These are phyloP conservation scores for Schizochytrium sp. DNA, from an alignment of 108 stramenopile genomes.

Conservation along the genomic window DNA sequence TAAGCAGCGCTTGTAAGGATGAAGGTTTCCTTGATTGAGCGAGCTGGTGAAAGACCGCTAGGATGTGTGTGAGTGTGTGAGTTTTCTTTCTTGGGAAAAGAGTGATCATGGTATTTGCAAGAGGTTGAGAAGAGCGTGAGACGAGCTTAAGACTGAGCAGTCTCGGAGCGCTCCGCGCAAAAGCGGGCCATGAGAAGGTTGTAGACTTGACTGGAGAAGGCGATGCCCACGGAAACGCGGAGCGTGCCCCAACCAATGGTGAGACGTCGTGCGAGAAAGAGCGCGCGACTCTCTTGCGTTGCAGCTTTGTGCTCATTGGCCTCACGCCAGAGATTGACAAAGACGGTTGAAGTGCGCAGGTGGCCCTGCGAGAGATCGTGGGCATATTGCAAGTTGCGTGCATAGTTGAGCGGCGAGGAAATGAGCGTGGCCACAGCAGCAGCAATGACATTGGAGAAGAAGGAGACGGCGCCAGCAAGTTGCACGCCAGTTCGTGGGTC, in stretches of 20 bases:
- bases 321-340: not conserved
- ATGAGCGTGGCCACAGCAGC: not conserved
- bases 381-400: not conserved
- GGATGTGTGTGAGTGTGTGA: no score
- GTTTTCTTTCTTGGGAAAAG: no score
- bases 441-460: slow-evolving; percentile 9
- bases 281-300: not conserved
- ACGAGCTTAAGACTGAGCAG: no score
- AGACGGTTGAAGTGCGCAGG: not conserved
- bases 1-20: no score
- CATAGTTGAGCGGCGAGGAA: slow-evolving; percentile 3
- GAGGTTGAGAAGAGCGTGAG: no score
- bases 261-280: not conserved
- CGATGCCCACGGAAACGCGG: slow-evolving; percentile 6
- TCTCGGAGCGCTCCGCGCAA: no score
- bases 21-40: no score
- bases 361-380: not conserved
- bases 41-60: no score
- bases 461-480: not conserved
- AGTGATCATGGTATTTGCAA: no score
- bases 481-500: not conserved
- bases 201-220: not conserved
- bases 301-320: not conserved
- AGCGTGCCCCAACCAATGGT: slow-evolving; percentile 17
- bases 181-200: not conserved